Conservation (phyloP, 805 yeast genomes). For the Teunomyces cretensis region DNA sequence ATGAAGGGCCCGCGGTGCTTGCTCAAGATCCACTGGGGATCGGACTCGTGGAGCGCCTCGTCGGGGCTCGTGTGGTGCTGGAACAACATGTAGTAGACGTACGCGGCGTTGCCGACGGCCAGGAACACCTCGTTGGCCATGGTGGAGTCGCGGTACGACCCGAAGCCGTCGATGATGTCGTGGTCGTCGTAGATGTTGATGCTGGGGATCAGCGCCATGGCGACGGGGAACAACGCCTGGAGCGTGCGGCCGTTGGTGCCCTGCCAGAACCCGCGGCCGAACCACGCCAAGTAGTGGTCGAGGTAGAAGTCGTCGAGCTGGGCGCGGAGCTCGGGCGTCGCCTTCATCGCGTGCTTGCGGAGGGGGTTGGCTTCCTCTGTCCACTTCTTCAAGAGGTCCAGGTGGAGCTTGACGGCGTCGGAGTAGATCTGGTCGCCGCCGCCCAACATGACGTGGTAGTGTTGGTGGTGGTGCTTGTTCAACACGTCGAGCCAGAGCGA, state of each 20-base stretch:
- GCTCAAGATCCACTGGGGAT: slow-evolving; percentile 66
- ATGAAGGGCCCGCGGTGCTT: slow-evolving; percentile 65
- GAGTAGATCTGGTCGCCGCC: slow-evolving; percentile 97
- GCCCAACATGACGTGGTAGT: slow-evolving; percentile 92
- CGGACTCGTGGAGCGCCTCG: slow-evolving; percentile 33
- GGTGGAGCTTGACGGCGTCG: slow-evolving; percentile 69
- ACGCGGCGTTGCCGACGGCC: slow-evolving; percentile 77
- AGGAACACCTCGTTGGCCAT: slow-evolving; percentile 70
- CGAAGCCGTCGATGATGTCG: slow-evolving; percentile 95
- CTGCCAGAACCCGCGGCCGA: slow-evolving; percentile 83
- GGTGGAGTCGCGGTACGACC: slow-evolving; percentile 76
- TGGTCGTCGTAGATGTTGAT: slow-evolving; percentile 92
- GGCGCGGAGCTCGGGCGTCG: slow-evolving; percentile 45
- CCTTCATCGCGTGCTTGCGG: slow-evolving; percentile 38
- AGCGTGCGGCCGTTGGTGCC: slow-evolving; percentile 66
- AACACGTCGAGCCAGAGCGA: slow-evolving; percentile 87
- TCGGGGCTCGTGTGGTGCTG: slow-evolving; percentile 74
- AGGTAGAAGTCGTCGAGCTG: slow-evolving; percentile 70
- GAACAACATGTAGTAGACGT: slow-evolving; percentile 83
- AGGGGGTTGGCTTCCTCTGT: slow-evolving; percentile 49
- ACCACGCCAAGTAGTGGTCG: slow-evolving; percentile 79
- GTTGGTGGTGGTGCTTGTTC: slow-evolving; percentile 49
- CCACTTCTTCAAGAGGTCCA: slow-evolving; percentile 63
- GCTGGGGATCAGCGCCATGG: slow-evolving; percentile 81
- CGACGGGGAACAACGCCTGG: slow-evolving; percentile 67